Percentiles rank a stretch among this genome's conserved stretches.
phyloP scores from a whole-genome alignment of 805 yeast species.

The Komagataella pseudopastoris region DNA sequence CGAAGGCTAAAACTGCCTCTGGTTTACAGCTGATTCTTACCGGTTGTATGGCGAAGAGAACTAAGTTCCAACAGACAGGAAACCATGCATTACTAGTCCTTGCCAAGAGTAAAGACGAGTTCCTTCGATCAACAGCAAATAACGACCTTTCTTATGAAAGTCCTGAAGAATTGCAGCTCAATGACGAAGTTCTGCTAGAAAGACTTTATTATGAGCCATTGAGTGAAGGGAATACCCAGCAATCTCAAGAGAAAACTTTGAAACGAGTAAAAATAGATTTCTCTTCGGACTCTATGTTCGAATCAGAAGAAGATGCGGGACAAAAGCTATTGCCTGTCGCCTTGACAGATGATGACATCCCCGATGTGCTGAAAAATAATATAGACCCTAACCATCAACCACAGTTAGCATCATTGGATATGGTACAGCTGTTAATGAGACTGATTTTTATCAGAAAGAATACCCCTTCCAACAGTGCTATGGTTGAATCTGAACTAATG shows the following conservation, averaged over 20 bases:
- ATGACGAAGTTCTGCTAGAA: conserved; percentile 71
- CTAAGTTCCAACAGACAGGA: conserved; percentile 66
- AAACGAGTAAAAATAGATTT: conserved; percentile 29
- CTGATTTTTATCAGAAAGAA: conserved; percentile 49
- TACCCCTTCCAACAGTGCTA: conserved; percentile 55
- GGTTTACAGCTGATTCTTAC: conserved; percentile 55
- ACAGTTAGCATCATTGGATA: conserved; percentile 51
- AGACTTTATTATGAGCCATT: conserved; percentile 56
- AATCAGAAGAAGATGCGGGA: conserved; percentile 10
- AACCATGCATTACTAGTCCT: conserved; percentile 63
- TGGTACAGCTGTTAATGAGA: conserved; percentile 60
- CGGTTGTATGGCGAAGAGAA: conserved; percentile 81
- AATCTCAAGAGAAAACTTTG: conserved; percentile 21
- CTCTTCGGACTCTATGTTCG: conserved; percentile 6
- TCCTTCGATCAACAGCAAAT: conserved; percentile 6
- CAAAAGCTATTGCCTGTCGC: conserved; percentile 50
- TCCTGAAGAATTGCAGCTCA: conserved; percentile 48
- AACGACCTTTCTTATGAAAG: conserved; percentile 11
- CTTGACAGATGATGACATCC: conserved; percentile 47
- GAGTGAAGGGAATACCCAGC: conserved; percentile 25
- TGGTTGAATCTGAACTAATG: conserved; percentile 72
- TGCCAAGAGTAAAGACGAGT: conserved; percentile 37
- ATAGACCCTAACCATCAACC: conserved; percentile 83
- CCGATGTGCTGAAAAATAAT: conserved; percentile 26
- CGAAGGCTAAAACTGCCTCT: conserved; percentile 43